Base-by-base conservation (phyloP, 1,284 basidiomycete genomes). In the Apiotrichum sp. region DNA sequence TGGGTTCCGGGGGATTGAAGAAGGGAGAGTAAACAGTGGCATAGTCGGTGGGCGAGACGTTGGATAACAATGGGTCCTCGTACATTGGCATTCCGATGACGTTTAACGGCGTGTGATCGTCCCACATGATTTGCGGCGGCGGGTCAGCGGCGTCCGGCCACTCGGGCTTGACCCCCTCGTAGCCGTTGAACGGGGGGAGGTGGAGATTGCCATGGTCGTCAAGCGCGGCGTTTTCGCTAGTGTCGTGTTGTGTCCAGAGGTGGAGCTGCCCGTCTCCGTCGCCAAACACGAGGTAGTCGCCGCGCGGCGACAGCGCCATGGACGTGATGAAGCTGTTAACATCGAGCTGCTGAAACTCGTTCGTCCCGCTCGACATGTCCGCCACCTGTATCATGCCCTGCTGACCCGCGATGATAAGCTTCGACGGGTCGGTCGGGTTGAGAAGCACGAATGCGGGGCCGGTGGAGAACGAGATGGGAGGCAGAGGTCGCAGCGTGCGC, bases 11-110 rank as follows among this genome's bases (percentile, higher is more conserved):
- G 1, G 88, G 69, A 48, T 80, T 78, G 70, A 79, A 79, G 60
- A 80, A 76, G 9, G 80, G 79, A 4, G 78, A 79, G 16, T 72
- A 68, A 38, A 67, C 63, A 0, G 73, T 68, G 14, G 74, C 74
- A 56, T 75, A 76, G 52, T 71, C 67, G n/a, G 66, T 56, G 10
- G 68, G 57, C 14, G 76, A 66, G 82, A 91, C 87, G 16, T 87
- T 86, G 10, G 93, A 97, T 6, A 98, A 79, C 0, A 98, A 82
- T 4, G 81, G 80, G 4, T 79, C 79, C 48, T 84, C 81, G 72
- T 98, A 98, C 74, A 88, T 83, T 5, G 95, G 93, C 79, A 98
- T 81, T 1, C 96, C 96, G 61, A 98, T 84, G 46, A 82, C 78
- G 69, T 91, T 98, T 52, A 99, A 80, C 1, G 95, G 93, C 86